Percentiles rank a stretch among this genome's conserved stretches.
phyloP scores from a whole-genome alignment of 2,329 filamentous ascomycete genomes.

The Sclerotinia glacialis region DNA sequence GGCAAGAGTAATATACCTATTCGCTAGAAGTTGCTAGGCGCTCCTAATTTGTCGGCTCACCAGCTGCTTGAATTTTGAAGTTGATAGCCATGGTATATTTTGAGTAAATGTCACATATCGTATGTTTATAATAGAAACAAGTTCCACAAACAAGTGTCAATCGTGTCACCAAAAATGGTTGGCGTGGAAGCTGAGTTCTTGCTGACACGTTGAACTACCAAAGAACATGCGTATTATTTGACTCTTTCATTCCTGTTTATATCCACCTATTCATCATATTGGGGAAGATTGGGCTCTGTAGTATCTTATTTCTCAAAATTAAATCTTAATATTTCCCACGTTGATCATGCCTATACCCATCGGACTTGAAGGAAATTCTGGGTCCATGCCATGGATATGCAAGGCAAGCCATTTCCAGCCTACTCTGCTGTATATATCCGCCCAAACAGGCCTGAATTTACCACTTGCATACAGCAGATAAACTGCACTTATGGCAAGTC shows the following conservation, averaged over 20 bases:
- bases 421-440: conserved; percentile 10
- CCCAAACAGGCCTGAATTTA: neutral
- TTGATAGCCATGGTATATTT: conserved; percentile 16
- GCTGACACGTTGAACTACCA: conserved; percentile 2
- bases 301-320: neutral
- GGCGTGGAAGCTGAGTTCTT: conserved; percentile 4
- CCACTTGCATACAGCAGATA: conserved; percentile 7
- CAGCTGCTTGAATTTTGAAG: conserved; percentile 13
- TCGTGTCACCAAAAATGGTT: conserved; percentile 2
- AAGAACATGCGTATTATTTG: conserved; percentile 1
- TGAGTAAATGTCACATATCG: conserved; percentile 19
- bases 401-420: conserved; percentile 10
- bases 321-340: conserved; percentile 5
- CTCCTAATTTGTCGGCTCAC: neutral
- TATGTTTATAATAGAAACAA: conserved; percentile 17
- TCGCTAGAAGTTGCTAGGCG: neutral
- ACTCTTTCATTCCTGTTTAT: neutral
- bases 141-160: conserved; percentile 6
- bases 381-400: conserved; percentile 10
- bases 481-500: neutral
- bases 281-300: neutral
- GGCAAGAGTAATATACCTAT: neutral
- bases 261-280: neutral
- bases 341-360: conserved; percentile 19
- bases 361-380: conserved; percentile 15